phyloP scores from a whole-genome alignment of 176 grass and related monocot genomes.

The Avena eriantha region DNA sequence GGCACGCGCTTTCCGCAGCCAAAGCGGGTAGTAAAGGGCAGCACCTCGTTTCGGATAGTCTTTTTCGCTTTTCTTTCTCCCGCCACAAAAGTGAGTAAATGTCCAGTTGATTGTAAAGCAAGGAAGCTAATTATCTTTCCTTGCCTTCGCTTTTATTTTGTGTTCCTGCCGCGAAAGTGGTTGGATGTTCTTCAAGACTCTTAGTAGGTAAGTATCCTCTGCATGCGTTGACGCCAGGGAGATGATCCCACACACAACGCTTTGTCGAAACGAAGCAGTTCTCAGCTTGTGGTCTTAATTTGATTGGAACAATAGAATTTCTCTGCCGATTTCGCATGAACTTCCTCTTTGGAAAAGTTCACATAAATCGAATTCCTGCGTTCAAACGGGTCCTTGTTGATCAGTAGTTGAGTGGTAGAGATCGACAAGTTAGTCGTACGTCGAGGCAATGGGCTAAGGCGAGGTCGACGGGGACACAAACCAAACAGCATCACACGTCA shows the following conservation, averaged over 20 bases:
- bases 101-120: conserved; percentile 35
- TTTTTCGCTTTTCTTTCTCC: neutral
- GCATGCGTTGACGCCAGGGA: neutral
- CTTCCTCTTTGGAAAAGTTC: neutral
- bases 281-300: neutral
- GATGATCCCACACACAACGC: neutral
- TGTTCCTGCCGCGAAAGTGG: neutral
- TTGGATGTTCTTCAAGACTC: neutral
- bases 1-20: conserved; percentile 27
- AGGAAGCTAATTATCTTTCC: conserved; percentile 23
- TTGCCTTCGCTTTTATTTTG: neutral
- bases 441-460: neutral
- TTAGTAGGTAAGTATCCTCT: conserved; percentile 19
- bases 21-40: neutral
- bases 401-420: neutral
- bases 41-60: conserved; percentile 35
- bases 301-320: neutral
- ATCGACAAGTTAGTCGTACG: neutral
- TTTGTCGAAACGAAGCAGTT: neutral
- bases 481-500: conserved; percentile 11
- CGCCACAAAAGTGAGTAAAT: conserved; percentile 29
- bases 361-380: neutral
- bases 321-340: neutral
- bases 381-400: neutral
- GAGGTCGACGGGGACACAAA: neutral